Evolutionary conservation across 2,329 filamentous ascomycete species (phyloP), one percentile per base, ranked within the genome.

Genomic region (Diplodia scrobiculata): DNA sequence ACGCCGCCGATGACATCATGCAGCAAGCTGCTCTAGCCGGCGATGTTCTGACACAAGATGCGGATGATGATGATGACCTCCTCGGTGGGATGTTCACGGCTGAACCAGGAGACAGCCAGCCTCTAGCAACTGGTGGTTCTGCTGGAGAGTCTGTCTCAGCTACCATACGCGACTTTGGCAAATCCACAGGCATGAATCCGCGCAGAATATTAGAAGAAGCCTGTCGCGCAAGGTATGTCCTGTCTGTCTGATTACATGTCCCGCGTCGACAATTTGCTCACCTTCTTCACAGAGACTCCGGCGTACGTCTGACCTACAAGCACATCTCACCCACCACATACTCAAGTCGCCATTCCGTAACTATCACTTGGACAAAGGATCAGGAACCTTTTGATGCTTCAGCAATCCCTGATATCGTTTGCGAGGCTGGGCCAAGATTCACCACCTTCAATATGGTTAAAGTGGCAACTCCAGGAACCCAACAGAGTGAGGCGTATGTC

Each of bases 401-500:
- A 1, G 77, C 79, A 38, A 73, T 83, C 66, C 70, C 71, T 36
- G 78, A 76, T 7, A 73, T 86, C 29, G 75, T 73, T 1, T 79
- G 79, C 60, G 77, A 77, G 38, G 76, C 84, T 79, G 73, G 75
- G 77, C 63, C 80, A 69, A 75, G 76, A 52, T 77, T 75, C 11
- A 77, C 89, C 27, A 85, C 81, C 11, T 87, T 95, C 70, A 89
- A 88, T 50, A 97, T 97, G 89, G 82, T 80, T 3, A 83, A 84
- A 0, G 78, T 96, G 51, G 90, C 92, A 11, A 89, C 92, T 0
- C 87, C 92, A 0, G 89, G 92, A 63, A 71, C 83, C 13, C 87
- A 88, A 69, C 93, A 99, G 74, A 96, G 95, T 5, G 93, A 98
- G 76, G 89, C 89, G 1, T 98, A 89, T 71, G 84, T 95, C 50